Base-by-base conservation (phyloP, 148 eudicot species). In the Amaranthus cruentus region DNA sequence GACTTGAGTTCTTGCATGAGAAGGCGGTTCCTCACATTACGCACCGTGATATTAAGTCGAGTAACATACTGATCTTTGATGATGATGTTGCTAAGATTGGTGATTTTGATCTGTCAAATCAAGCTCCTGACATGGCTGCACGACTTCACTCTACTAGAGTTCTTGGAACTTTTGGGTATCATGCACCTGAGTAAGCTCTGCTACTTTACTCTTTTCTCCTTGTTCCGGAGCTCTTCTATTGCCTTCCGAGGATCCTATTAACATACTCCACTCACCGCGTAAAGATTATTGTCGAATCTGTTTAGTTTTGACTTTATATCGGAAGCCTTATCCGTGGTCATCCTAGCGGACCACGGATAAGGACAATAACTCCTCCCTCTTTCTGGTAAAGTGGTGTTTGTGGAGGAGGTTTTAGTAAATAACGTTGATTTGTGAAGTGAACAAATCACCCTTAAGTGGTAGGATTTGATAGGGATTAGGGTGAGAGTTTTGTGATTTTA, bases 71-170 rank as follows among this genome's bases (percentile, higher is more conserved):
- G 64, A 81, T 92, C n/a, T 90, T 92, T 73, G 96, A 92, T 68
- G 88, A 90, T 76, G 79, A 80, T 53, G 84, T 84, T 75, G 96
- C 96, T 18, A 92, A 90, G 85, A 84, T 92, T 71, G 97, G 93
- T 38, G 97, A 92, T 72, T 90, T 90, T 76, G 88, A 92, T 79
- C 80, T 90, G 46, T 85, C 96, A 47, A 90, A 88, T 85, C 96
- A 92, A 79, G 86, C 97, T 61, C 96, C 96, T 51, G 93, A 90
- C 81, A 90, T 90, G 96, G 97, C 93, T 15, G 96, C 97, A 62
- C 90, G 96, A 44, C 90, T 90, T 77, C 96, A 92, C 81, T 90
- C 97, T 71, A 92, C 96, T 66, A 83, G 96, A 62, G 96, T 90
- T 72, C 84, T 90, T 75, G 96, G 97, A 81, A 88, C 93, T 57